Evolutionary conservation across 305 asterid species (phyloP), one percentile per base, ranked within the genome.

Genomic region (Petunia hybrid): DNA sequence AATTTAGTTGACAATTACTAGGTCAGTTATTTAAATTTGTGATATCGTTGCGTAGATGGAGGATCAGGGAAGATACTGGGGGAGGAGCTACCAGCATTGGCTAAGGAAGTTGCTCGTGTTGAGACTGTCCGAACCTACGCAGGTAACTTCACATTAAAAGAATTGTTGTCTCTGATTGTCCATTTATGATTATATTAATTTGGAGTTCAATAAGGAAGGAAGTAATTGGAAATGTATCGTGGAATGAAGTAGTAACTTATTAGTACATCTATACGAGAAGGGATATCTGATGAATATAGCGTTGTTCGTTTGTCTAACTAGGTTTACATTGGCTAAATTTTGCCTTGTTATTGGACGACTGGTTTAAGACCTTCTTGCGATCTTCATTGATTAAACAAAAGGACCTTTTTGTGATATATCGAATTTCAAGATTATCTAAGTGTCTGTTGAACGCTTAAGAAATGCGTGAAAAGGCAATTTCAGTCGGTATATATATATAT

Each of bases 41-140:
- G 61, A n/a, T 41, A 68, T 5, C 79, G 64, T 64, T 65, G 55
- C 82, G 22, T 81, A 89, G 94, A 88, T 86, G 96, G 87, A 77
- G 95, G 89, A 80, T 88, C 91, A 63, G 87, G 84, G 80, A 84
- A 88, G 78, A 89, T 92, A 61, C 85, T 92, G 87, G 95, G 97
- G 84, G 92, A 87, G 87, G 98, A 93, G 88, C 88, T 96, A 41
- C 97, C 94, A 56, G 89, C 95, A 45, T 85, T 96, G 93, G 97
- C 98, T 66, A 96, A 93, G 92, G 99, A 96, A 87, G 98, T 96
- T 78, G 97, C 98, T 6, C 92, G 98, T 84, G 94, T 96, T 53
- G 97, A 96, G 86, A 90, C 95, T 9, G 98, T 96, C 83, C 88
- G 98, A 81, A 89, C 85, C 22, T 96, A 94, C 84, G 99, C 98